phyloP scores from a whole-genome alignment of 108 stramenopile genomes.

The Parmales sp. region DNA sequence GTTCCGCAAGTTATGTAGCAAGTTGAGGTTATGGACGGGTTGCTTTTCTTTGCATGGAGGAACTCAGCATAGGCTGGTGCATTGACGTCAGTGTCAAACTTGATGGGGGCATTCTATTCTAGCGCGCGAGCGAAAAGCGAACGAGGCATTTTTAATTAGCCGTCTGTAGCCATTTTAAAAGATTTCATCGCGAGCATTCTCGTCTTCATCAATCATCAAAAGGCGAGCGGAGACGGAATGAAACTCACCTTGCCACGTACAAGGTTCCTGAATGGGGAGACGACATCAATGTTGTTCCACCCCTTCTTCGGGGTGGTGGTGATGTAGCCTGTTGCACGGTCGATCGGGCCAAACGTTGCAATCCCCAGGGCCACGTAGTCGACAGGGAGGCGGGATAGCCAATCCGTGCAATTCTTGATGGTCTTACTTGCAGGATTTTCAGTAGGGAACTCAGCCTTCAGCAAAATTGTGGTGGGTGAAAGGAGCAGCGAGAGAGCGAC shows the following conservation, averaged over 20 bases:
- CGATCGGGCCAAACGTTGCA: constrained; percentile 86
- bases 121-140: not conserved
- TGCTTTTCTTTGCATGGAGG: constrained; percentile 19
- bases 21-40: constrained; percentile 29
- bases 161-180: too few species aligned
- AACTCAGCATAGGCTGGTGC: constrained; percentile 90
- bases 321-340: constrained; percentile 66
- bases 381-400: not conserved
- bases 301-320: constrained; percentile 76
- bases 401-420: not conserved
- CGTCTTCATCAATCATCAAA: too few species aligned
- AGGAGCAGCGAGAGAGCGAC: constrained; percentile 49
- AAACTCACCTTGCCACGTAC: too few species aligned
- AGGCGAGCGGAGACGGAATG: constrained; percentile 39
- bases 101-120: constrained; percentile 19
- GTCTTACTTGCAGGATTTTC: constrained; percentile 16
- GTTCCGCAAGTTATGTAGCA: constrained; percentile 90
- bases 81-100: constrained; percentile 94
- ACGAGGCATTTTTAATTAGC: not conserved
- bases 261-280: constrained; percentile 35
- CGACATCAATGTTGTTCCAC: constrained; percentile 68
- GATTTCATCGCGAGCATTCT: too few species aligned
- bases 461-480: constrained; percentile 20
- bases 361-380: constrained; percentile 71
- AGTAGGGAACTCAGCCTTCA: constrained; percentile 11